These are phyloP conservation scores for Pichia sp. DNA, from an alignment of 1,139 yeast genomes.

Conservation along the genomic window DNA sequence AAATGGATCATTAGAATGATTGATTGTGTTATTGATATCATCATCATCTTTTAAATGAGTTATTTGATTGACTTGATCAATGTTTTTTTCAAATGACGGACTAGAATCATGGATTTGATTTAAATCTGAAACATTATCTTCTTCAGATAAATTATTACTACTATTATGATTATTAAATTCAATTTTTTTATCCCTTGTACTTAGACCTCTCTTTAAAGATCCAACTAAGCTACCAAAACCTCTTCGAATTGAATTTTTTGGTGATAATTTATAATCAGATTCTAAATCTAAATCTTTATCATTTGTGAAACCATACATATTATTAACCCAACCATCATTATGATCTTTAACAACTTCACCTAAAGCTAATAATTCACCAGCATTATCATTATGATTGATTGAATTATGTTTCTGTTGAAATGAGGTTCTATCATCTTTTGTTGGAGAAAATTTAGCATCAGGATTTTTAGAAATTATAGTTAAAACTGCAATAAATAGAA, in stretches of 20 bases:
- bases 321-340: conserved; percentile 59
- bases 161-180: conserved; percentile 2
- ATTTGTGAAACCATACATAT: conserved; percentile 38
- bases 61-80: neutral
- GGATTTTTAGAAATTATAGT: conserved; percentile 67
- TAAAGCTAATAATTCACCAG: conserved; percentile 56
- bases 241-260: conserved; percentile 3
- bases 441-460: conserved; percentile 76
- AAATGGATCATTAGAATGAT: conserved; percentile 7
- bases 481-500: conserved; percentile 48
- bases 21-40: neutral
- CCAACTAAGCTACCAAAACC: conserved; percentile 11
- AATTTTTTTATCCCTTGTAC: conserved; percentile 12
- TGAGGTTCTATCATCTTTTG: conserved; percentile 75
- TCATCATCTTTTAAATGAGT: neutral
- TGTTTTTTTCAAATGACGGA: neutral
- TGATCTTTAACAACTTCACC: conserved; percentile 71
- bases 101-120: conserved; percentile 3
- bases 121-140: neutral
- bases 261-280: neutral
- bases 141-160: neutral
- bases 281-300: conserved; percentile 2
- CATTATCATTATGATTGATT: conserved; percentile 21
- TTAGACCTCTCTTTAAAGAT: conserved; percentile 17
- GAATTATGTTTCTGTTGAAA: conserved; percentile 50